phyloP scores from a whole-genome alignment of 345 rosid genomes.

The Ailanthus altissimus region DNA sequence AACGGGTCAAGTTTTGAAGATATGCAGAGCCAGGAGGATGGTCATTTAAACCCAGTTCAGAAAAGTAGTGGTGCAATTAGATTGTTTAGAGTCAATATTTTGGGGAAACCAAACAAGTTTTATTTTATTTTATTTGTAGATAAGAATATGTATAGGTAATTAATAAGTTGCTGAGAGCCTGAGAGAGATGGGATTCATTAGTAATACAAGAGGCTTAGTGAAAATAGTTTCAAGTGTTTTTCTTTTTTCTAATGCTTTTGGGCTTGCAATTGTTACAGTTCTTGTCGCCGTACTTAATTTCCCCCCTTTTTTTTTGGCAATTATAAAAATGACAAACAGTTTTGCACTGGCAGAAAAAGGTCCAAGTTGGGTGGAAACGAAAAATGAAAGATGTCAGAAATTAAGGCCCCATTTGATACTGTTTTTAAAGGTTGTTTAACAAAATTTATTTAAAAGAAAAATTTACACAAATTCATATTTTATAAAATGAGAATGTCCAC shows the following conservation, averaged over 20 bases:
- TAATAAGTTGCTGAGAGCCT: background rate
- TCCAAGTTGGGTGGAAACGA: background rate
- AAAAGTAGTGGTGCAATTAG: background rate
- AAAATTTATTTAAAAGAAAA: no score
- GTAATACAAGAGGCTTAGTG: background rate
- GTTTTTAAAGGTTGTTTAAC: background rate
- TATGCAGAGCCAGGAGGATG: background rate
- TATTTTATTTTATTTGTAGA: no score
- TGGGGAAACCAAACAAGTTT: constrained; percentile 6
- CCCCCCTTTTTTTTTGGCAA: background rate
- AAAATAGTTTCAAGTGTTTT: background rate
- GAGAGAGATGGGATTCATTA: no score
- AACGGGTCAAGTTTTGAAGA: constrained; percentile 7
- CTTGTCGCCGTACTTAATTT: background rate
- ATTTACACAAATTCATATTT: no score
- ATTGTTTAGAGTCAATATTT: constrained; percentile 23
- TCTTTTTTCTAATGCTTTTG: background rate
- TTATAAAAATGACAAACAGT: background rate
- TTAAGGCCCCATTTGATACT: background rate
- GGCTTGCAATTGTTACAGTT: background rate
- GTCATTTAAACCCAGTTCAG: background rate
- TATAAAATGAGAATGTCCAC: no score
- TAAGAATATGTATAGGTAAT: background rate
- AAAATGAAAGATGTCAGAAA: background rate
- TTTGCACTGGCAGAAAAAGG: background rate